Evolutionary conservation across 2,329 filamentous ascomycete species (phyloP), one percentile per base, ranked within the genome.

Genomic region (Colletotrichum sp.): DNA sequence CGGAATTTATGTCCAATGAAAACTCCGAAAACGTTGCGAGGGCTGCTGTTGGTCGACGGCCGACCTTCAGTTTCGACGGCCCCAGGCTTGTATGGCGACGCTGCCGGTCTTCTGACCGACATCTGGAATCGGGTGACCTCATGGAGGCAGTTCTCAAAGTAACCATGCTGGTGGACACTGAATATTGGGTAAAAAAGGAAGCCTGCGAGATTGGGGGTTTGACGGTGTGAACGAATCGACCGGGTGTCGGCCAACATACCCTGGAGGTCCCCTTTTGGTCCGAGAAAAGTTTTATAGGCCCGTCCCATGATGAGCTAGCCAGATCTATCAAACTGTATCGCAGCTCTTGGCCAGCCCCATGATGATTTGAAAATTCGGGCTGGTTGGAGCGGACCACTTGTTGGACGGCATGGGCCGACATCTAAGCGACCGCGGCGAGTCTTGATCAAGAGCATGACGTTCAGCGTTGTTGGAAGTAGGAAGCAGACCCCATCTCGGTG

Each of bases 1-100:
- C 83, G 80, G 80, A 82, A 83, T 83, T 84, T 83, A 81, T 81
- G 76, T 80, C 84, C 85, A 86, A 86, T 85, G 79, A 78, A 70
- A 80, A 78, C 76, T 69, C 73, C 60, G 30, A 63, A 65, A 78
- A 77, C 66, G 77, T 69, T 78, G 78, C 72, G 68, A 59, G 74
- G 77, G 71, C 67, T 80, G 79, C 77, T 79, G 82, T 85, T 85
- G 83, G 83, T 81, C 80, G 78, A 65, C 28, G 8, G 59, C 28
- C 34, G 36, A 18, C 13, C 64, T 59, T 57, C 44, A 63, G 49
- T 13, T 26, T 30, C 8, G 49, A 34, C 44, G 34, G 36, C n/a
- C 57, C 26, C n/a, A 72, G 70, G 34, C 70, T 32, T 13, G 18
- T 10, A 60, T 34, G 30, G 57, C 55, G 69, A 68, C 36, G 62